A percentile compares a stretch with the other conserved stretches of the same genome.
Conservation (phyloP, 208 protist genomes). For the Sergeia podlipaevii region DNA sequence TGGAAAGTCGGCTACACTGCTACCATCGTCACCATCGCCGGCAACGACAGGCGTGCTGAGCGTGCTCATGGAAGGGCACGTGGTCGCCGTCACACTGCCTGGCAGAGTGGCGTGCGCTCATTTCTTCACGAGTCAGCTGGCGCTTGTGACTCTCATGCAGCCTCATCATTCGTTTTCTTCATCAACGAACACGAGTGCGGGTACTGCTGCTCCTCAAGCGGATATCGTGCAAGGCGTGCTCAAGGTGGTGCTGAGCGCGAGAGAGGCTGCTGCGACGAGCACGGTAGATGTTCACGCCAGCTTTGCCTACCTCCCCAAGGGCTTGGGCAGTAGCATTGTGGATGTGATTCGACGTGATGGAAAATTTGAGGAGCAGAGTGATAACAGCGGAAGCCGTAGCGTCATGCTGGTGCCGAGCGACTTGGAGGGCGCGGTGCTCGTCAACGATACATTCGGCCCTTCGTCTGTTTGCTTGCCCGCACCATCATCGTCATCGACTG, state of each 20-base stretch:
- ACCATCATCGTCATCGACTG: background rate
- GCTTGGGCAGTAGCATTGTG: background rate
- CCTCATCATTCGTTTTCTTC: too few species aligned
- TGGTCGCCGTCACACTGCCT: constrained; percentile 20
- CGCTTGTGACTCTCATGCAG: constrained; percentile 8
- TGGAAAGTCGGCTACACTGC: background rate
- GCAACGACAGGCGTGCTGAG: constrained; percentile 14
- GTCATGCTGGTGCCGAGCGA: background rate
- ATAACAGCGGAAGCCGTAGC: background rate
- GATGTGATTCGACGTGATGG: background rate
- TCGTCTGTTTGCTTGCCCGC: background rate
- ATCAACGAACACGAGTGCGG: too few species aligned
- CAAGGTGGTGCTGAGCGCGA: background rate
- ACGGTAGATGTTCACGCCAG: background rate
- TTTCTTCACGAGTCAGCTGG: constrained; percentile 23
- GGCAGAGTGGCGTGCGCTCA: constrained; percentile 10
- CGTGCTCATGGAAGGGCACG: constrained; percentile 8
- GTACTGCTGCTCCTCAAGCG: too few species aligned
- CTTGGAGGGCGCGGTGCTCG: background rate
- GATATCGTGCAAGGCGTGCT: too few species aligned
- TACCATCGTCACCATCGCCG: constrained; percentile 9
- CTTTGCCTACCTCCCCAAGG: background rate
- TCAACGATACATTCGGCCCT: background rate
- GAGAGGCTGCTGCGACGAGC: background rate
- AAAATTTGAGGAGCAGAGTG: background rate